These are phyloP conservation scores for Microdochium nivale DNA, from an alignment of 2,329 filamentous ascomycete genomes.

Conservation along the genomic window DNA sequence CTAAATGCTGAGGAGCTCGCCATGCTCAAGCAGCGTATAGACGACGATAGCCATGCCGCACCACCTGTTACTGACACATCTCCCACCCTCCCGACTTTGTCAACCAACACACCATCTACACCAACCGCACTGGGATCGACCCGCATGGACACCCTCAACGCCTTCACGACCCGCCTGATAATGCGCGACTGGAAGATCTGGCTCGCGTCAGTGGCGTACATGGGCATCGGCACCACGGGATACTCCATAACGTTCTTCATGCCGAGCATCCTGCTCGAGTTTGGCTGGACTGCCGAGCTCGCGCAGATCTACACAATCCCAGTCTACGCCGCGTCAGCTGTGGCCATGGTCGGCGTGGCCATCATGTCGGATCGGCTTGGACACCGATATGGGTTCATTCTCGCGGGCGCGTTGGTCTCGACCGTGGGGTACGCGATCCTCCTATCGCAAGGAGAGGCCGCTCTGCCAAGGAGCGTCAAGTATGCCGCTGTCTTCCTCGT, in stretches of 20 bases:
- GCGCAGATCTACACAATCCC: slow-evolving; percentile 29
- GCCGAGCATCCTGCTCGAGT: slow-evolving; percentile 30
- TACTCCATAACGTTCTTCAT: slow-evolving; percentile 29
- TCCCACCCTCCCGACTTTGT: slow-evolving; percentile 9
- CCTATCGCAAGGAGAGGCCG: slow-evolving; percentile 14
- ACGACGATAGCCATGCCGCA: slow-evolving; percentile 19
- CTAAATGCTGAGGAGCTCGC: slow-evolving; percentile 30
- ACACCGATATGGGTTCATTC: slow-evolving; percentile 25
- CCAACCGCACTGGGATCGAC: background rate
- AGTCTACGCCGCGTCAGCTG: slow-evolving; percentile 23
- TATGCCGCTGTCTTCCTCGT: slow-evolving; percentile 28
- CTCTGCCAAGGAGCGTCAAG: slow-evolving; percentile 16
- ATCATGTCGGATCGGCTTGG: slow-evolving; percentile 22
- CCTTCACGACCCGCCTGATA: slow-evolving; percentile 18
- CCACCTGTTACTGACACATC: no score
- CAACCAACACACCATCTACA: slow-evolving; percentile 13
- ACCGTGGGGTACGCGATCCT: slow-evolving; percentile 24
- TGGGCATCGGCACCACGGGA: slow-evolving; percentile 20
- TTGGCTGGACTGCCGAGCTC: slow-evolving; percentile 24
- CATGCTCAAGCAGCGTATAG: slow-evolving; percentile 21
- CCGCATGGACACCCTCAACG: slow-evolving; percentile 16
- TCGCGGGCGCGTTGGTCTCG: slow-evolving; percentile 16
- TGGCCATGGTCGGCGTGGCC: slow-evolving; percentile 19
- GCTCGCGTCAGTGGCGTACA: slow-evolving; percentile 23
- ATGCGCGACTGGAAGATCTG: slow-evolving; percentile 29